Percentiles rank a stretch among this genome's conserved stretches.
Evolutionary conservation across 441 rosid genomes (phyloP).

Genomic region (Pelargonium cotyledonis): DNA sequence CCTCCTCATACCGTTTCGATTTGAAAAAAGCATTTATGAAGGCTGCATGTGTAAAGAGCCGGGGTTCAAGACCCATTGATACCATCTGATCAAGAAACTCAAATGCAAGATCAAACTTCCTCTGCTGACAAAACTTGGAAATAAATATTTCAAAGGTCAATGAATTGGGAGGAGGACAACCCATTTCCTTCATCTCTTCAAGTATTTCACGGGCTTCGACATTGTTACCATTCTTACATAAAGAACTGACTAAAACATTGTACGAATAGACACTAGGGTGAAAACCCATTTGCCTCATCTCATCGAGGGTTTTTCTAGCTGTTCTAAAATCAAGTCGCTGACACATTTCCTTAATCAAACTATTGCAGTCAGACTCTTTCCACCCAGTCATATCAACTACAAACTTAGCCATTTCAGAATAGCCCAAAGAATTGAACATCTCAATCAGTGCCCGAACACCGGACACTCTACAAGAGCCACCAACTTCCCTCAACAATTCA

Average conservation of each 20-base stretch:
- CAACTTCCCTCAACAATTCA: constrained; percentile 31
- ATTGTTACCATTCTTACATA: constrained; percentile 27
- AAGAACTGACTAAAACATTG: constrained; percentile 36
- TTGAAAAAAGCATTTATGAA: constrained; percentile 36
- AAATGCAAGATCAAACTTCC: constrained; percentile 31
- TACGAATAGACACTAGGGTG: constrained; percentile 25
- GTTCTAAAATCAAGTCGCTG: constrained; percentile 30
- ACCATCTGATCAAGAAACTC: constrained; percentile 28
- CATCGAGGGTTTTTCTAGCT: constrained; percentile 27
- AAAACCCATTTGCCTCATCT: constrained; percentile 36
- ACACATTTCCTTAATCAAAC: constrained; percentile 34
- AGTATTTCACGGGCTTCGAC: constrained; percentile 28
- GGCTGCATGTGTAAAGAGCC: constrained; percentile 38
- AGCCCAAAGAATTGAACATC: constrained; percentile 29
- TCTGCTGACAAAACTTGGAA: constrained; percentile 22
- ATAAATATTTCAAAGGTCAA: constrained; percentile 50
- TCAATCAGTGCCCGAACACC: constrained; percentile 42
- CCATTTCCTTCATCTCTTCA: constrained; percentile 30
- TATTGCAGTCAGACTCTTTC: constrained; percentile 30
- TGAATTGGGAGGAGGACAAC: constrained; percentile 42
- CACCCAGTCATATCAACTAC: constrained; percentile 31
- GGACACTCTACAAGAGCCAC: constrained; percentile 34
- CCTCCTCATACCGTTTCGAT: constrained; percentile 29
- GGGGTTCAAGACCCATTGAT: constrained; percentile 36
- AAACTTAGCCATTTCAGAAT: constrained; percentile 35